Conservation (phyloP, 441 rosid species). For the Codiaeum variegatum region DNA sequence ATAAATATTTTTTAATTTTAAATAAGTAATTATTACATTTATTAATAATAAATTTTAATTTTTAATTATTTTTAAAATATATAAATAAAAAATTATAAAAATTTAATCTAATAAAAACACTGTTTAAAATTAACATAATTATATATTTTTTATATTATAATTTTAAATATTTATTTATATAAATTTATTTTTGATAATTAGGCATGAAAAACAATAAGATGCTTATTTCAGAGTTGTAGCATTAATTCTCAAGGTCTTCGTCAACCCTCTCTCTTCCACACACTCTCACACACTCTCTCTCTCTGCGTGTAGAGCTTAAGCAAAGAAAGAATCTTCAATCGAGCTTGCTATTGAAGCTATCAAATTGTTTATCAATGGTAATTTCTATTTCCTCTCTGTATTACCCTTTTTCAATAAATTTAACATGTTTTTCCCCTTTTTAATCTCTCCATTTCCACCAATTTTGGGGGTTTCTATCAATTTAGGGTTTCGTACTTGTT, state of each 20-base stretch:
- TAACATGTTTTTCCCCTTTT: neutral
- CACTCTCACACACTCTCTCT: neutral
- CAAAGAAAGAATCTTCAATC: neutral
- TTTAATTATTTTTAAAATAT: no score
- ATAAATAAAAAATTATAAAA: no score
- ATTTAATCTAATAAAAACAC: no score
- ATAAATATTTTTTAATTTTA: no score
- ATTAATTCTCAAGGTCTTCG: neutral
- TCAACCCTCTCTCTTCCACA: neutral
- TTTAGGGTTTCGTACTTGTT: neutral
- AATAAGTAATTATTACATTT: no score
- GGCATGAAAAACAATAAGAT: no score
- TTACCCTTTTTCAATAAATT: neutral
- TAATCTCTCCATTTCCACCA: neutral
- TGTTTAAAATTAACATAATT: no score
- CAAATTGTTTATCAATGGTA: neutral
- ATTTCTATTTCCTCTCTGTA: neutral
- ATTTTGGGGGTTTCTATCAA: neutral
- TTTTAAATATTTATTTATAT: no score
- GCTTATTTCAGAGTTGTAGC: no score
- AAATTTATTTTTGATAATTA: no score
- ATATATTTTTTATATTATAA: no score
- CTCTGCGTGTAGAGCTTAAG: neutral
- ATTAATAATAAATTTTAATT: no score
- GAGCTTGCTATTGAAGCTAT: neutral